Base-by-base conservation (phyloP, 331 rosid species). In the Quercus phellos region DNA sequence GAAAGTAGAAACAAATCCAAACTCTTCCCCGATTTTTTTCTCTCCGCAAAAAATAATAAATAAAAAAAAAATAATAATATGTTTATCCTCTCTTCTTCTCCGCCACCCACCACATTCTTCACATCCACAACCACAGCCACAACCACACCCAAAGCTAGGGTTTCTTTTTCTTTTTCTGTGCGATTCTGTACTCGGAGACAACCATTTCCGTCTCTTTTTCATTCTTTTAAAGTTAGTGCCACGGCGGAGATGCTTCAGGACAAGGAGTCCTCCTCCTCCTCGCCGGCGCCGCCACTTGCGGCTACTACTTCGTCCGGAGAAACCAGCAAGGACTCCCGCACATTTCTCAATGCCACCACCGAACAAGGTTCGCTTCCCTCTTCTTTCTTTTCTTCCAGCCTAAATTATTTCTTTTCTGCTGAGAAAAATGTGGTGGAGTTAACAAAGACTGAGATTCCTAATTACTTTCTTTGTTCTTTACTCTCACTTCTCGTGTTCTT, bases 341-440 rank as follows among this genome's bases (percentile, higher is more conserved):
- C 86, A 61, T 93, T 95, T 79, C 96, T 95, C 71, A 74, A 84
- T 75, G 92, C 90, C 50, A 74, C 68, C 58, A 68, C 87, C 19
- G 94, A 89, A 79, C 84, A 86, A 87, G 99, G 99, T 90, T 35
- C 18, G 80, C 21, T 32, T 12, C 68, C 18, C 17, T 18, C 17
- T 18, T 32, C 16, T 8, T 64, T 42, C 16, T 17, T 16, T 17
- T 64, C 27, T 35, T 1, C 42, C 42, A 35, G 42, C 9, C 42
- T 35, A 35, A 35, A 35, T 35, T 38, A 1, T 38, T 38, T 38
- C 27, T 18, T 64, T 43, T 30, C n/a, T 64, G 70, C 51, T 66
- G 26, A 34, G 35, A 32, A 66, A n/a, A 66, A 38, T 38, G 46
- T 38, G 43, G 11, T 35, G 46, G 1, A 0, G 46, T 38, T 38